Conservation (phyloP, 306 rosid species). For the Fragaria vesca region DNA sequence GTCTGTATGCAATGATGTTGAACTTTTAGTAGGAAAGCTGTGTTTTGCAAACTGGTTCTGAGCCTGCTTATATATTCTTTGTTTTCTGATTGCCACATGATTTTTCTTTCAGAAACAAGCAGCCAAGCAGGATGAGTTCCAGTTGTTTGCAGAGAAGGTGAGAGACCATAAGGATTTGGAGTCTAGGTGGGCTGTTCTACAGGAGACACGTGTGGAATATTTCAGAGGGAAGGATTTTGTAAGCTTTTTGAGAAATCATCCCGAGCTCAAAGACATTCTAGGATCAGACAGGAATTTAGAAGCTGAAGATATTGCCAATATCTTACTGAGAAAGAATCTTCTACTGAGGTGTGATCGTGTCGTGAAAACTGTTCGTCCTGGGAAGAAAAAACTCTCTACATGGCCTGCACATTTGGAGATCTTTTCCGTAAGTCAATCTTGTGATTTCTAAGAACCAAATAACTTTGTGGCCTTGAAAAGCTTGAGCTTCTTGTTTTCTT, state of each 20-base stretch:
- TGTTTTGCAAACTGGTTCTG: slow-evolving; percentile 15
- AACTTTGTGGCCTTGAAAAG: slow-evolving; percentile 13
- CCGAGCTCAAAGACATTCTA: slow-evolving; percentile 75
- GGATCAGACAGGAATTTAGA: slow-evolving; percentile 71
- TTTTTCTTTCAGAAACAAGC: slow-evolving; percentile 66
- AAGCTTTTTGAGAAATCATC: slow-evolving; percentile 74
- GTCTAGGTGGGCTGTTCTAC: slow-evolving; percentile 97
- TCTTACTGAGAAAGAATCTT: slow-evolving; percentile 72
- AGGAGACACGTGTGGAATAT: slow-evolving; percentile 94
- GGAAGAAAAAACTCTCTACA: slow-evolving; percentile 89
- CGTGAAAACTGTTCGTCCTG: slow-evolving; percentile 94
- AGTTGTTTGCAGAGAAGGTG: slow-evolving; percentile 94
- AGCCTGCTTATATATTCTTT: neutral
- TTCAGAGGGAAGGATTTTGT: slow-evolving; percentile 95
- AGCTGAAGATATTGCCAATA: slow-evolving; percentile 71
- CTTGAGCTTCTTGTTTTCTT: neutral
- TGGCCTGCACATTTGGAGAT: slow-evolving; percentile 99
- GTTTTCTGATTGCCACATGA: slow-evolving; percentile 17
- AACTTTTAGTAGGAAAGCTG: neutral
- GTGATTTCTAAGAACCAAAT: neutral
- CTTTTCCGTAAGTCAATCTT: slow-evolving; percentile 52
- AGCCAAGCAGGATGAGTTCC: slow-evolving; percentile 72
- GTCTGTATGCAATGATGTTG: slow-evolving; percentile 1
- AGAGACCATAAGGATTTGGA: slow-evolving; percentile 85
- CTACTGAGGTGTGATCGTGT: slow-evolving; percentile 95